Conservation (phyloP, 208 protist species). For the Trypanosoma caninum region DNA sequence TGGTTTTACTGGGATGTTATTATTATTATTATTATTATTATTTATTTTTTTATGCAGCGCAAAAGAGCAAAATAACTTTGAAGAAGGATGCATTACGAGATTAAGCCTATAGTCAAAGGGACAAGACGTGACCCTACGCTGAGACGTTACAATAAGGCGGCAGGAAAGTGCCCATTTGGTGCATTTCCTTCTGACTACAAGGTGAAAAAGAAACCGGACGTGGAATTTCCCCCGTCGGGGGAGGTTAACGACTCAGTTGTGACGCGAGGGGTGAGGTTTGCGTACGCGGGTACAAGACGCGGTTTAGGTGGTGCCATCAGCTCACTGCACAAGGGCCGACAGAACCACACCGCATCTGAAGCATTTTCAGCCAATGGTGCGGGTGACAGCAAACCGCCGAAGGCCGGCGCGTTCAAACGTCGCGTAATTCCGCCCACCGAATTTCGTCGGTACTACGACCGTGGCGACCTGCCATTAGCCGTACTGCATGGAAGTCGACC, state of each 20-base stretch:
- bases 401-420: conserved; percentile 84
- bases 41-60: not conserved
- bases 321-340: conserved; percentile 83
- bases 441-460: conserved; percentile 98
- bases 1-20: not conserved
- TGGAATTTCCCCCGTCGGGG: conserved; percentile 1
- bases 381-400: conserved; percentile 76
- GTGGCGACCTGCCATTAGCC: conserved; percentile 97
- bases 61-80: not conserved
- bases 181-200: conserved; percentile 52
- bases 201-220: conserved; percentile 34
- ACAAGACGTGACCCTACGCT: conserved; percentile 79
- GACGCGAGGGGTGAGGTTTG: conserved; percentile 48
- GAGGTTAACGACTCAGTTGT: conserved; percentile 11
- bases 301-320: conserved; percentile 88
- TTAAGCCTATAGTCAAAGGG: conserved; percentile 83
- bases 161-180: conserved; percentile 85
- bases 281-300: conserved; percentile 58
- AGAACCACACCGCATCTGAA: conserved; percentile 48
- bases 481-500: conserved; percentile 90
- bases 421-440: conserved; percentile 90
- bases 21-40: not conserved
- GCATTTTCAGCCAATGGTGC: conserved; percentile 78
- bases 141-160: conserved; percentile 77
- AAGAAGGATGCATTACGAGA: conserved; percentile 83